Conservation (phyloP, 176 grass and related monocot species). For the Saccharum officinarum region DNA sequence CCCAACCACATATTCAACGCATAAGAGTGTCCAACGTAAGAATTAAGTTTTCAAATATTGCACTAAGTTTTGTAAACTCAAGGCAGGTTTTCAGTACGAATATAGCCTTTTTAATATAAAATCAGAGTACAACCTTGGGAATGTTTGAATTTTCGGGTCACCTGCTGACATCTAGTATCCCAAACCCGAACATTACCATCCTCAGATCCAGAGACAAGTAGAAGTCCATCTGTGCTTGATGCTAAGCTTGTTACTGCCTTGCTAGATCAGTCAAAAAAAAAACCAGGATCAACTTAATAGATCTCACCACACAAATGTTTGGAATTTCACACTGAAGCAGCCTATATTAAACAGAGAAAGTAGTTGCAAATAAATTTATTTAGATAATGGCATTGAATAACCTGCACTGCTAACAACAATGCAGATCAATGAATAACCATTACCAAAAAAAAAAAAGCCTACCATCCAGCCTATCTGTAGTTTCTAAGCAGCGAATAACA, state of each 20-base stretch:
- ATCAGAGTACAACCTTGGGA: slow-evolving; percentile 51
- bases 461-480: background rate
- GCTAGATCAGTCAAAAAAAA: slow-evolving; percentile 46
- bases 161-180: slow-evolving; percentile 61
- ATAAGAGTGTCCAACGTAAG: background rate
- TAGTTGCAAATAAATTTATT: slow-evolving; percentile 6
- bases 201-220: slow-evolving; percentile 66
- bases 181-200: slow-evolving; percentile 67
- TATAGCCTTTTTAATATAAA: background rate
- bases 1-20: background rate
- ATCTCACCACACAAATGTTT: background rate
- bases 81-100: background rate
- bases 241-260: slow-evolving; percentile 62
- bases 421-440: slow-evolving; percentile 7
- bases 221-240: slow-evolving; percentile 55
- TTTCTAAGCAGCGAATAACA: background rate
- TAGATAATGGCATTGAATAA: background rate
- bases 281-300: slow-evolving; percentile 6
- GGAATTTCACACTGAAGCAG: background rate
- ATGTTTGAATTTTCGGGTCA: slow-evolving; percentile 71
- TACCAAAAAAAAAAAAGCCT: background rate
- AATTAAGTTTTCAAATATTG: background rate
- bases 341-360: background rate
- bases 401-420: background rate
- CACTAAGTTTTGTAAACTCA: background rate